Evolutionary conservation across 148 eudicot species (phyloP), one percentile per base, ranked within the genome.

Genomic region (Rhododendron ovatum): DNA sequence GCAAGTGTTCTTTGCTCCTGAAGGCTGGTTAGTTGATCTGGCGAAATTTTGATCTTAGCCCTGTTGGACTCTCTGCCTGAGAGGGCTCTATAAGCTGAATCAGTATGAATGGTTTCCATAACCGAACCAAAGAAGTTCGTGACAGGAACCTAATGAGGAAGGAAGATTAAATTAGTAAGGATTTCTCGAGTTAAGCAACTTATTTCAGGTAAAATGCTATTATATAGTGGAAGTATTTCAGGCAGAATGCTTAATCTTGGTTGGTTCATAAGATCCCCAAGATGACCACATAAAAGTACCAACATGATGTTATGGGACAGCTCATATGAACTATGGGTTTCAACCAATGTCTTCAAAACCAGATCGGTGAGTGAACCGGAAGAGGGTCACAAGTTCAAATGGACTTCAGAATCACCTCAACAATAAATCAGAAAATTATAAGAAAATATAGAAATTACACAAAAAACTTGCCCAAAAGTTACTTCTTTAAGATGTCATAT

Each of bases 111-210:
- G 0, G 98, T 96, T 90, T 96, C 96, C 99, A 96, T 96, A 84
- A 96, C 99, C 37, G 98, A 96, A 82, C 99, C 98, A 90, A 96
- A 96, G 90, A 96, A 96, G 89, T 95, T 94, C 80, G 99, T 95
- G 73, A 95, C 98, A 17, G 99, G 99, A 80, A 96, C 99, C 98
- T 96, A 89, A 78, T 39, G 61, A 67, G 63, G 84, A 3, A 24
- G 24, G 22, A 33, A 35, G 63, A 12, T 75, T 35, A 90, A 15
- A 69, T 17, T 48, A 65, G 78, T 33, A 51, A 67, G 26, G 53
- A 39, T 61, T 37, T 13, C 57, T 18, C 63, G n/a, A 53, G 18
- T 67, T 22, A 47, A n/a, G 53, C 37, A 78, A 84, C 30, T 73
- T 71, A 14, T 71, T 71, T 14, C 76, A 30, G 39, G 39, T 14